phyloP scores from a whole-genome alignment of 2,329 filamentous ascomycete species.

The Aspergillus unguis region DNA sequence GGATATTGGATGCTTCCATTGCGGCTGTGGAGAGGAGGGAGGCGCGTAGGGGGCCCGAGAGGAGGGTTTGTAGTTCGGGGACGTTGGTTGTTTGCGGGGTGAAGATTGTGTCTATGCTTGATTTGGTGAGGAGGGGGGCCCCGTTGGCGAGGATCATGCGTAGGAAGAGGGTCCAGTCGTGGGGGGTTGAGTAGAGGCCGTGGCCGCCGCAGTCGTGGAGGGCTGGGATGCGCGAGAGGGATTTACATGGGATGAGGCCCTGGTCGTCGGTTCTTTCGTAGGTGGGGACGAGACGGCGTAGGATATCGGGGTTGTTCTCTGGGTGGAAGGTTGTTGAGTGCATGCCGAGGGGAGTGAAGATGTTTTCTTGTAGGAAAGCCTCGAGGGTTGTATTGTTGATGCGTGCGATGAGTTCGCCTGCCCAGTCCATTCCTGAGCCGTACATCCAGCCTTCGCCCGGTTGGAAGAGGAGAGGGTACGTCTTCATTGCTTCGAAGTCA shows the following conservation, averaged over 20 bases:
- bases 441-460: slow-evolving; percentile 1
- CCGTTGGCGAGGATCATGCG: background rate
- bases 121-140: background rate
- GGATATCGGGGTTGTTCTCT: background rate
- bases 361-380: background rate
- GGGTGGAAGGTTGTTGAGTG: background rate
- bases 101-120: background rate
- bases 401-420: background rate
- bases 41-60: background rate
- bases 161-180: background rate
- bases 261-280: background rate
- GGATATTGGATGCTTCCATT: background rate
- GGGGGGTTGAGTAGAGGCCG: background rate
- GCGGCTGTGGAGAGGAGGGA: background rate
- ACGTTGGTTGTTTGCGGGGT: background rate
- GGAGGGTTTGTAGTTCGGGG: background rate
- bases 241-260: background rate
- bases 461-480: background rate
- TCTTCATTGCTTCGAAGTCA: background rate
- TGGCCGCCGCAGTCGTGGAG: slow-evolving; percentile 1
- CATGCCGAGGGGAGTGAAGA: background rate
- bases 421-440: background rate
- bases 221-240: background rate
- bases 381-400: background rate
- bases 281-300: background rate